Percentiles rank a stretch among this genome's conserved stretches.
These are phyloP conservation scores for Alisma plantagoaquatica DNA, from an alignment of 106 monocot genomes.

Conservation along the genomic window DNA sequence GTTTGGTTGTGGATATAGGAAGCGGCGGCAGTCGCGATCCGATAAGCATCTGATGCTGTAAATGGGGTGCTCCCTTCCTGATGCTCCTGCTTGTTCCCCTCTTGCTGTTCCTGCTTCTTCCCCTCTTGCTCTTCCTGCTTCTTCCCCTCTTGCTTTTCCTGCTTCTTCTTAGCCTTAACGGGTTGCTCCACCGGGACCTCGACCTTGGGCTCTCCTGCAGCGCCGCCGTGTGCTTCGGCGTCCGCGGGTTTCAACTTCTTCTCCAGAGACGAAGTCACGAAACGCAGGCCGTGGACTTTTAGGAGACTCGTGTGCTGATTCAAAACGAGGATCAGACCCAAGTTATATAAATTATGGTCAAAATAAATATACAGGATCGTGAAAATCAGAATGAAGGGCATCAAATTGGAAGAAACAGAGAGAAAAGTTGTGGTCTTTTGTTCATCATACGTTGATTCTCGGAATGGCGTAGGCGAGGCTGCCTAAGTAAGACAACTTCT, in stretches of 20 bases:
- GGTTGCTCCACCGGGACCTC: too few species aligned
- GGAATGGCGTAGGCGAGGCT: conserved; percentile 13
- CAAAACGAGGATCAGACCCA: neutral
- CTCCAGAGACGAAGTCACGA: conserved; percentile 74
- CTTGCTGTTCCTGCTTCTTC: neutral
- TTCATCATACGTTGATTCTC: conserved; percentile 8
- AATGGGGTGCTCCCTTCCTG: conserved; percentile 12
- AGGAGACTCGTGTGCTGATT: conserved; percentile 48
- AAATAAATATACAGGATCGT: neutral
- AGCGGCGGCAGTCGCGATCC: conserved; percentile 60
- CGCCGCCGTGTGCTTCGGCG: conserved; percentile 6
- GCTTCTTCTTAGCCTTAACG: too few species aligned
- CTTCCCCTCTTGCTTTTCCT: conserved; percentile 1
- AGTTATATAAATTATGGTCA: neutral
- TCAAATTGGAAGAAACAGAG: neutral
- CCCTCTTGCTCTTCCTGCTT: neutral
- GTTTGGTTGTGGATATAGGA: conserved; percentile 52
- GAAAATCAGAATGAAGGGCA: neutral
- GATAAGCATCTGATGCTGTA: conserved; percentile 28
- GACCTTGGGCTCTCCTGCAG: too few species aligned
- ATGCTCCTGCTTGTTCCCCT: conserved; percentile 1
- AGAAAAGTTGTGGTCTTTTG: neutral
- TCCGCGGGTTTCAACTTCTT: conserved; percentile 23
- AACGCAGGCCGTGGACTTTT: conserved; percentile 36
- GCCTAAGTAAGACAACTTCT: conserved; percentile 12